These are phyloP conservation scores for Fusarium ramigenum DNA, from an alignment of 2,329 filamentous ascomycete species.

Conservation along the genomic window DNA sequence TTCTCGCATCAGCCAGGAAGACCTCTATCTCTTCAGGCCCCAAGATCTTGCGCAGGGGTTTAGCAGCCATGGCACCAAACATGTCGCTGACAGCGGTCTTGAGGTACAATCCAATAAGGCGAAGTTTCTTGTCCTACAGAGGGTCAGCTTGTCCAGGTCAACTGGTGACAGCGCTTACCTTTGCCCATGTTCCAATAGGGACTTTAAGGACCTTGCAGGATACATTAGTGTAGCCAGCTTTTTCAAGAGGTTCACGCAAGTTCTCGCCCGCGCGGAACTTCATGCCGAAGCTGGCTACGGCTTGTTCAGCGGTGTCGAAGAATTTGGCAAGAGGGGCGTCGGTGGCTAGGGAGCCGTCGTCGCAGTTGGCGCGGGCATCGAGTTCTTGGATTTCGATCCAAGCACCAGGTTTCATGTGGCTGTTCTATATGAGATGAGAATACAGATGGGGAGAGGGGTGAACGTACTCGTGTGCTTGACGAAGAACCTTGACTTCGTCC, in stretches of 20 bases:
- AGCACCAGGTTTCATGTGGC: slow-evolving; percentile 31
- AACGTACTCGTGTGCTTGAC: slow-evolving; percentile 27
- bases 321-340: slow-evolving; percentile 46
- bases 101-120: slow-evolving; percentile 27
- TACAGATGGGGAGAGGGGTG: accelerated
- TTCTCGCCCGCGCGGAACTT: slow-evolving; percentile 42
- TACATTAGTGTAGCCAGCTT: slow-evolving; percentile 33
- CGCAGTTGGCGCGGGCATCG: slow-evolving; percentile 49
- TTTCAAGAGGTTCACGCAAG: slow-evolving; percentile 8
- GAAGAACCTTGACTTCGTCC: slow-evolving; percentile 22
- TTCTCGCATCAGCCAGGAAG: slow-evolving; percentile 26
- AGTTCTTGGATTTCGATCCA: slow-evolving; percentile 49
- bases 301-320: slow-evolving; percentile 32
- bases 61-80: slow-evolving; percentile 40
- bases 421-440: not conserved
- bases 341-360: slow-evolving; percentile 50
- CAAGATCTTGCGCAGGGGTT: slow-evolving; percentile 32
- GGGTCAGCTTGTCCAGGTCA: accelerated
- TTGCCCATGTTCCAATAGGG: slow-evolving; percentile 37
- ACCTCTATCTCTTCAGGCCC: slow-evolving; percentile 27
- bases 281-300: slow-evolving; percentile 46
- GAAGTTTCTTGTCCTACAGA: slow-evolving; percentile 32
- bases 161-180: not conserved
- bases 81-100: slow-evolving; percentile 35
- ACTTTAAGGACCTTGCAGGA: slow-evolving; percentile 34